Percentiles rank a stretch among this genome's conserved stretches.
phyloP scores from a whole-genome alignment of 805 yeast species.

The Yarrowia osloensis region DNA sequence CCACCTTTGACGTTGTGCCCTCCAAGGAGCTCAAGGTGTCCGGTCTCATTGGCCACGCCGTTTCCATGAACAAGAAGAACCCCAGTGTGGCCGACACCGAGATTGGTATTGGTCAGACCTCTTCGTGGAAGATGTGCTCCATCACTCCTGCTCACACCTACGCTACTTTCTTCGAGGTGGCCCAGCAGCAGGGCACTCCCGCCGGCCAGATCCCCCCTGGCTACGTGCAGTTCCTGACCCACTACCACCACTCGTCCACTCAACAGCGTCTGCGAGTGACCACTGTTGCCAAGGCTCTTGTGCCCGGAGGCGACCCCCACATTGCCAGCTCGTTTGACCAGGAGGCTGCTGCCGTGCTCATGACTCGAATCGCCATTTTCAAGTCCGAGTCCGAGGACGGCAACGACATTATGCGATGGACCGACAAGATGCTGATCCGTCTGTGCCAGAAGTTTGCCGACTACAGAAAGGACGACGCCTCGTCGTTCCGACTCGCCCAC shows the following conservation, averaged over 20 bases:
- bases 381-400: slow-evolving; percentile 80
- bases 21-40: slow-evolving; percentile 80
- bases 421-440: slow-evolving; percentile 79
- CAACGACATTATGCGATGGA: slow-evolving; percentile 88
- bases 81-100: slow-evolving; percentile 84
- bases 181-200: slow-evolving; percentile 45
- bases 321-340: slow-evolving; percentile 74
- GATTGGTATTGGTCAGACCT: slow-evolving; percentile 91
- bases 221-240: slow-evolving; percentile 76
- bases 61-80: slow-evolving; percentile 61
- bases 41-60: slow-evolving; percentile 93
- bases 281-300: slow-evolving; percentile 58
- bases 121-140: slow-evolving; percentile 82
- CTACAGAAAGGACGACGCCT: slow-evolving; percentile 75
- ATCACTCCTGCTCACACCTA: slow-evolving; percentile 86
- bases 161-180: slow-evolving; percentile 85
- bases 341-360: slow-evolving; percentile 91
- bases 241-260: slow-evolving; percentile 88
- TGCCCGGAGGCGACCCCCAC: slow-evolving; percentile 51
- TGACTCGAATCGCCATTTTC: slow-evolving; percentile 82
- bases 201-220: slow-evolving; percentile 35
- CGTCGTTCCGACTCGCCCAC: slow-evolving; percentile 74
- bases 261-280: slow-evolving; percentile 83
- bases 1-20: slow-evolving; percentile 78
- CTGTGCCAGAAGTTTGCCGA: slow-evolving; percentile 87